Base-by-base conservation (phyloP, 306 rosid genomes). In the Quercus aquifolioides region DNA sequence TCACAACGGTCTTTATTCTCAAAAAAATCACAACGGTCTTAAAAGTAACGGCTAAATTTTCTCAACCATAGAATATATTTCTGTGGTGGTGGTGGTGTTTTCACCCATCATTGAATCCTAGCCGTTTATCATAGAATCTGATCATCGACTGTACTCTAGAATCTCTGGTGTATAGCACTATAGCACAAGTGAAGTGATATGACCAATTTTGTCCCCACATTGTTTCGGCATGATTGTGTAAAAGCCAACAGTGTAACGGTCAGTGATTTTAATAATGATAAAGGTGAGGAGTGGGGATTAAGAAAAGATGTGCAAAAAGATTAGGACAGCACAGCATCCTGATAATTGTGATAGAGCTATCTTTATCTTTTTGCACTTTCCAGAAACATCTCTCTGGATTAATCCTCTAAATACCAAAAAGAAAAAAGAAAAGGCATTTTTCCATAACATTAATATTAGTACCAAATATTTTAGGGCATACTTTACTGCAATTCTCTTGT, bases 281-380 rank as follows among this genome's bases (percentile, higher is more conserved):
- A 49, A 49, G 14, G 54, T 49, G 0, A 5, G 21, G 62, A 21
- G 11, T 3, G 26, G 5, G 23, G 11, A 3, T 56, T 35, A 23
- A 5, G 0, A 43, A 58, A 3, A 7, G 4, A 5, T 13, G 21
- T 26, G 17, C 41, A 54, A n/a, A 55, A 14, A 35, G 82, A 77
- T 6, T 64, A 63, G 51, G 79, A 56, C 64, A 55, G 71, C 63
- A 19, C 63, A 72, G n/a, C 71, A 17, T 46, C 59, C 35, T 18
- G 49, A 31, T 30, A 19, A 1, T 49, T 43, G 58, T 71, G 75
- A 75, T 76, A 26, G 62, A 35, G 17, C 1, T 4, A 14, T 8
- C 15, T 67, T 18, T 19, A 71, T 21, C 26, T 59, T 64, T 20
- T 43, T 75, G 51, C 79, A 73, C 65, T 73, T 73, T 82, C 76